phyloP scores from a whole-genome alignment of 306 rosid genomes.

The Prunus campanulata region DNA sequence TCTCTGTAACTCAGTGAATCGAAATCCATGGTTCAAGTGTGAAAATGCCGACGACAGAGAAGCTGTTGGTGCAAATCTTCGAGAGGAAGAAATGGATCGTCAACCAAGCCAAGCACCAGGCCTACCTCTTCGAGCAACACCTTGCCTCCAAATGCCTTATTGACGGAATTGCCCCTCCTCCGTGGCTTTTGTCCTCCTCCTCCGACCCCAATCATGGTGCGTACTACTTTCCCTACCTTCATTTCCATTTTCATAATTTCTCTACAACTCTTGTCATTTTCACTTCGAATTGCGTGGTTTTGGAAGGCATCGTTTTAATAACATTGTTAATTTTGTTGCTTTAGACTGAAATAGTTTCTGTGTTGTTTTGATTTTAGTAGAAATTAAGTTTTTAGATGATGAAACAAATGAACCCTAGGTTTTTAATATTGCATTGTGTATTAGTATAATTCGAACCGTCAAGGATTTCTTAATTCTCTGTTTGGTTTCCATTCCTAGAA shows the following conservation, averaged over 20 bases:
- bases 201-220: constrained; percentile 49
- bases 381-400: neutral
- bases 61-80: constrained; percentile 67
- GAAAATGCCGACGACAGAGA: constrained; percentile 63
- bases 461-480: neutral
- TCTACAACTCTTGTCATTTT: neutral
- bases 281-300: neutral
- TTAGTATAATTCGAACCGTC: neutral
- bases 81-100: constrained; percentile 62
- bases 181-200: constrained; percentile 53
- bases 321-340: neutral
- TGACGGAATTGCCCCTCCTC: constrained; percentile 74
- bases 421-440: neutral
- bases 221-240: neutral
- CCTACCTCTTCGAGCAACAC: constrained; percentile 64
- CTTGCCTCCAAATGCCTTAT: constrained; percentile 72
- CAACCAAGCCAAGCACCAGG: constrained; percentile 67
- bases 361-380: neutral
- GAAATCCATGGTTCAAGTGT: constrained; percentile 16
- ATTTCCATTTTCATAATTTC: neutral
- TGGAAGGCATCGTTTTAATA: neutral
- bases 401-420: neutral
- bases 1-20: neutral
- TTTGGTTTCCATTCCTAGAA: neutral
- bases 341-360: neutral